Base-by-base conservation (phyloP, 352 stramenopile genomes). In the Phytopythium delawarense region DNA sequence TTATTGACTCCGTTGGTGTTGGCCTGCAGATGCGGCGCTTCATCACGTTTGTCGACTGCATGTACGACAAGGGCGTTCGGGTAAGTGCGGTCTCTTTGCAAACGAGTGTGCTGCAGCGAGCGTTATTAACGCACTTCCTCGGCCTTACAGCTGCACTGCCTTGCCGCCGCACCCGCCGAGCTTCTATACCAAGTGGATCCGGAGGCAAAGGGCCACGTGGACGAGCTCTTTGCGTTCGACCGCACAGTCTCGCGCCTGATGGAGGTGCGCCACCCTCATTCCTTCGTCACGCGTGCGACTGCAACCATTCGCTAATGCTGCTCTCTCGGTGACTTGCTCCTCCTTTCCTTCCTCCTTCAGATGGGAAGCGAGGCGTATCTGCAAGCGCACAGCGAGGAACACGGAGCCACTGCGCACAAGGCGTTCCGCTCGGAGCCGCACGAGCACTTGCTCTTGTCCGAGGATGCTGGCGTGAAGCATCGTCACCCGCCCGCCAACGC, bases 11-110 rank as follows among this genome's bases (percentile, higher is more conserved):
- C 20, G 23, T 23, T 23, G 21, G 21, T n/a, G 48, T 18, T 44
- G 25, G 18, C 2, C 40, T 39, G 16, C 44, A 88, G 65, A 85
- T 92, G 64, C 87, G 97, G 56, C 89, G 97, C 57, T 99, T 99
- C 70, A 99, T 99, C 69, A 99, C 96, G 15, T 92, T 99, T 53
- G 84, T 99, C 62, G 97, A 99, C 78, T 97, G 98, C 75, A 88
- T 99, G 76, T 99, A 99, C 71, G 96, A 99, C 69, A 86, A 80
- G 44, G 75, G 77, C 59, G 81, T 92, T 4, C 70, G 73, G 64
- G 81, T 93, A 70, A 32, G 83, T 79, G 57, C 5, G 39, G 21
- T n/a, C 34, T 48, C 15, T 51, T 9, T 52, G 13, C 48, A 15
- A 44, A 11, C 16, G 44, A 28, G 20, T 25, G 20, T 15, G 4